Base-by-base conservation (phyloP, 2,329 filamentous ascomycete species). In the Endoconidiophora laricicola region DNA sequence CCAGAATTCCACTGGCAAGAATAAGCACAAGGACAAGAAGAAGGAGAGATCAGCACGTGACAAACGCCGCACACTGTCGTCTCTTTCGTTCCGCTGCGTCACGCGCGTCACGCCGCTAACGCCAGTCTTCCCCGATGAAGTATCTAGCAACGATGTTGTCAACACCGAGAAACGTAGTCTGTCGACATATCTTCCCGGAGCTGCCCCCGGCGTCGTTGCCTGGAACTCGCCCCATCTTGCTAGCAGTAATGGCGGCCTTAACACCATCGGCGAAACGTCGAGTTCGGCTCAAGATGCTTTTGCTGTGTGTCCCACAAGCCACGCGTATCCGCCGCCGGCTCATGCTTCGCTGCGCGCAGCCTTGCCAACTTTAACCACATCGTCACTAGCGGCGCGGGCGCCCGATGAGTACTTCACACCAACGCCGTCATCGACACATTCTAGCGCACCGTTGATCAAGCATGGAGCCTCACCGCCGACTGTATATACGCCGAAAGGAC, bases 51-150 rank as follows among this genome's bases (percentile, higher is more conserved):
- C 29, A 33, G 29, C 7, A 12, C 29, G 29, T 33, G 29, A 33
- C 18, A 54, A 56, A 14, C 60, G 63, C 53, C 64, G 62, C 12
- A 63, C 63, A n/a, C 58, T 59, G 12, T 73, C 72, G 0, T 66
- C 68, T 3, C 63, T 74, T 24, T 72, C 69, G 1, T 75, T 74
- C 60, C 66, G 66, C 29, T 74, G 72, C 60, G 69, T 71, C 52
- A 66, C 70, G 0, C 66, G 66, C 48, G 58, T 69, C 22, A 64
- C 64, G 6, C 65, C 65, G 1, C 58, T 62, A 14, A 66, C 65
- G 1, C 65, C 67, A 0, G 57, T 59, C 37, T 65, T 66, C 38
- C 42, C 50, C n/a, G n/a, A 29, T 2, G n/a, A 22, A 16, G 10
- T 7, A 3, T 12, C 14, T 10, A 7, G 33, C 22, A 24, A 22